phyloP scores from a whole-genome alignment of 2,329 filamentous ascomycete genomes.

The Sporothrix brasiliensis region DNA sequence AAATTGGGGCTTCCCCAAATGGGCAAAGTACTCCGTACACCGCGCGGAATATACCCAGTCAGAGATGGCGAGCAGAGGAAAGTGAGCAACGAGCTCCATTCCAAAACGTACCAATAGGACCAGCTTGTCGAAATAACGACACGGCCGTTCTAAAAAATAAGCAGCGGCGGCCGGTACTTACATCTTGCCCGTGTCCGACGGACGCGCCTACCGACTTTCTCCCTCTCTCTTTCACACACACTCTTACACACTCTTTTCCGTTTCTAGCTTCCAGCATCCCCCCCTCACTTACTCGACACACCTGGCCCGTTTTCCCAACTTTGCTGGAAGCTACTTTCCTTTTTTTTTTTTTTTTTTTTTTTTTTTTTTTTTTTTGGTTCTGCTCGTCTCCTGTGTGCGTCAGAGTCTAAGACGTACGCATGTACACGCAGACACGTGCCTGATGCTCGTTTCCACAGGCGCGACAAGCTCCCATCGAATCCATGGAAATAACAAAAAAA shows the following conservation, averaged over 20 bases:
- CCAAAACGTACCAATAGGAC: conserved; percentile 9
- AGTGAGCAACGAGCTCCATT: not conserved
- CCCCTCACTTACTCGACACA: not conserved
- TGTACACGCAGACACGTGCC: conserved; percentile 12
- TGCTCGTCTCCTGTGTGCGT: not conserved
- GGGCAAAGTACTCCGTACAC: not conserved
- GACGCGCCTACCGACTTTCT: not conserved
- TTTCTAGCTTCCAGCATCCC: conserved; percentile 2
- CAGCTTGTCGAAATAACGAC: not conserved
- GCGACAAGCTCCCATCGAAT: not conserved
- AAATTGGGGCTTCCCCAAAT: not conserved
- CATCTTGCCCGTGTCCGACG: conserved; percentile 27
- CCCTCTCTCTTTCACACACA: not conserved
- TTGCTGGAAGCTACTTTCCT: not conserved
- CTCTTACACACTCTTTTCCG: not conserved
- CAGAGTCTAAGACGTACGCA: not conserved
- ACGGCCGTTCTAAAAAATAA: conserved; percentile 16
- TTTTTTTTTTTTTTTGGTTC: not conserved
- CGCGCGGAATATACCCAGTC: not conserved
- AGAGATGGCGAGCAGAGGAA: not conserved
- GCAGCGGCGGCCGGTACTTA: conserved; percentile 21
- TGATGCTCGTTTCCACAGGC: not conserved
- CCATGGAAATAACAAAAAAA: not conserved
- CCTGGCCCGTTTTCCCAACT: not conserved
- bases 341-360: not conserved